Evolutionary conservation across 345 rosid species (phyloP), one percentile per base, ranked within the genome.

Genomic region (Eutrema yunnanense): DNA sequence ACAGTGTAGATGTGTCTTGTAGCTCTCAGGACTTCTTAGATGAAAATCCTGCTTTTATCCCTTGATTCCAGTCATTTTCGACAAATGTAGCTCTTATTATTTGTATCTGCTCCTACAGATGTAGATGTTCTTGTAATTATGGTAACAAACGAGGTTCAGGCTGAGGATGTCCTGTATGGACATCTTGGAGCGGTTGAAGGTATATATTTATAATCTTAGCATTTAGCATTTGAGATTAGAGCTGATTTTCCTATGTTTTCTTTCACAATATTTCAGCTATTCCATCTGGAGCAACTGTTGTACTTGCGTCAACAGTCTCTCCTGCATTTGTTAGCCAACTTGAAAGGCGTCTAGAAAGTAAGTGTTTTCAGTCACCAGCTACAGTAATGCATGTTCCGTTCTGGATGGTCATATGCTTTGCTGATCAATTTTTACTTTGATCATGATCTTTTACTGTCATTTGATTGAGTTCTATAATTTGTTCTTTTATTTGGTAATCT

Each of bases 61-160:
- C 63, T 37, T 14, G 10, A 34, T 14, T 41, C 53, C 9, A 49
- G 60, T 67, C 48, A 60, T 4, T 59, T 34, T 5, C 29, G 53
- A 55, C 22, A 2, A n/a, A 68, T 32, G 60, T 12, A 29, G 37
- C 60, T 26, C 42, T 16, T 80, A 58, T 33, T 63, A 9, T 52
- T 66, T 33, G 44, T 53, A 4, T 71, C 72, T 29, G 67, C 48
- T 59, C 62, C 44, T 71, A 47, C 84, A 94, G 98, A 85, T 81
- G 90, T 86, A 69, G 91, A 91, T 81, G 82, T 94, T 75, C 90
- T 94, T 65, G 83, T 94, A 51, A 66, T 94, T 78, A 94, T 94
- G 98, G 98, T 93, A 66, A 86, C 97, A 67, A 93, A 90, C 72
- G 98, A 93, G 82, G 79, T 80, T 73, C 98, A 90, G 82, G 98